phyloP scores from a whole-genome alignment of 768 basidiomycete species.

The Tricholoma bakamatsutake region DNA sequence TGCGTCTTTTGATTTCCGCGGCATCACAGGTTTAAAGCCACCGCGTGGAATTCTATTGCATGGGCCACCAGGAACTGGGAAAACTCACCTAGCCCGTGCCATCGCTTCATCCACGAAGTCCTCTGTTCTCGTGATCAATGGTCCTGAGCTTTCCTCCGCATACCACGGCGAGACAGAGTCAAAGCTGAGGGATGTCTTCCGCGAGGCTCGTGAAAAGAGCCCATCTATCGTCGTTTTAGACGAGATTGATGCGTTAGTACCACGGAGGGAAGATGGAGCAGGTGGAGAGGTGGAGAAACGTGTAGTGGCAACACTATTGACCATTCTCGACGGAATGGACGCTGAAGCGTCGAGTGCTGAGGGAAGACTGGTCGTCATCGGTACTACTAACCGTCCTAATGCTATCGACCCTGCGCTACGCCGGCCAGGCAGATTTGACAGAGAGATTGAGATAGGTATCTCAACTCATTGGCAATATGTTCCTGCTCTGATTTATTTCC shows the following conservation, averaged over 20 bases:
- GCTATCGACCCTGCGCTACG: slow-evolving; percentile 93
- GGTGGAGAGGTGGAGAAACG: slow-evolving; percentile 95
- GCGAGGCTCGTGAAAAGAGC: slow-evolving; percentile 70
- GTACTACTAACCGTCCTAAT: slow-evolving; percentile 65
- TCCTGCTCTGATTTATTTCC: background rate
- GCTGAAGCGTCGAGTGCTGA: slow-evolving; percentile 36
- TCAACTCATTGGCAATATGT: slow-evolving; percentile 2
- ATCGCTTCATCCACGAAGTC: slow-evolving; percentile 86
- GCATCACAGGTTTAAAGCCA: slow-evolving; percentile 69
- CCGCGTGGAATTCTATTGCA: slow-evolving; percentile 94
- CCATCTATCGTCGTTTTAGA: slow-evolving; percentile 95
- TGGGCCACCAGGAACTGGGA: slow-evolving; percentile 96
- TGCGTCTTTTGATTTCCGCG: background rate
- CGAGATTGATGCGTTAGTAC: slow-evolving; percentile 93
- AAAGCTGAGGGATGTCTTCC: slow-evolving; percentile 83
- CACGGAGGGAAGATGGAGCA: slow-evolving; percentile 80
- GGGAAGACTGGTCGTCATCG: slow-evolving; percentile 85
- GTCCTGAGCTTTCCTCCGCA: slow-evolving; percentile 90
- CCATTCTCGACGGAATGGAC: slow-evolving; percentile 89
- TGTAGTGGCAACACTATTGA: slow-evolving; percentile 92
- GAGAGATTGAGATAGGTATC: slow-evolving; percentile 92
- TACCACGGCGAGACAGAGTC: slow-evolving; percentile 98
- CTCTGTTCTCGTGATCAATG: slow-evolving; percentile 89
- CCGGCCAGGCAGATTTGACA: slow-evolving; percentile 86
- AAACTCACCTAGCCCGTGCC: slow-evolving; percentile 92